These are phyloP conservation scores for Boechera stricta DNA, from an alignment of 345 rosid genomes.

Conservation along the genomic window DNA sequence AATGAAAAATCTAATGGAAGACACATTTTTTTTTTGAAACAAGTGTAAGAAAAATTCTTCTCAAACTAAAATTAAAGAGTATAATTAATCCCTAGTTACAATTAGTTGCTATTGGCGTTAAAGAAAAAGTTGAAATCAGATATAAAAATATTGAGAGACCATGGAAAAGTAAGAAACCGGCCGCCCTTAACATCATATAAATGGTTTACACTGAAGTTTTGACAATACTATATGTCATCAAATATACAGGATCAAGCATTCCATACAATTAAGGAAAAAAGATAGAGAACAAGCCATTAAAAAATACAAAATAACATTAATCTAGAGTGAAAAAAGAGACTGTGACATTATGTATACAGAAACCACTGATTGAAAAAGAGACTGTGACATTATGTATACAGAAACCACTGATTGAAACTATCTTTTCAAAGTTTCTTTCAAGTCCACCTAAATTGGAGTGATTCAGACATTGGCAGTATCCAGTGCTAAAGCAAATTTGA, in stretches of 20 bases:
- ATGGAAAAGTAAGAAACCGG: not conserved
- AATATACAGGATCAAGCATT: not conserved
- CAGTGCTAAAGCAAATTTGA: constrained; percentile 22
- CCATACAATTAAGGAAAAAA: not conserved
- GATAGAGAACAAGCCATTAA: not conserved
- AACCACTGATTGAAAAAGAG: not conserved
- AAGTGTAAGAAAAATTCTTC: not conserved
- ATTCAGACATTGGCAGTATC: constrained; percentile 32
- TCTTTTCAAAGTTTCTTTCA: constrained; percentile 35
- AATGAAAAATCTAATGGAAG: not conserved
- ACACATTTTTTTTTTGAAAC: not conserved
- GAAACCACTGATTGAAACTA: constrained; percentile 8
- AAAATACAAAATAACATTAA: not conserved
- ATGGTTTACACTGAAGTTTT: not conserved
- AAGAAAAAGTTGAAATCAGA: not conserved
- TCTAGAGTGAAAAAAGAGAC: not conserved
- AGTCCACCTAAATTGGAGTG: constrained; percentile 37
- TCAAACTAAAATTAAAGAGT: not conserved
- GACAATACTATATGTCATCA: not conserved
- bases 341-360: not conserved
- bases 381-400: not conserved
- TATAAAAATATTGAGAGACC: not conserved
- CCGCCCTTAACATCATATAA: not conserved
- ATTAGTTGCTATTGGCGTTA: not conserved
- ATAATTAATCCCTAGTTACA: not conserved